A percentile compares a stretch with the other conserved stretches of the same genome.
These are phyloP conservation scores for Cercophora newfieldiana DNA, from an alignment of 495 filamentous ascomycete species.

Conservation along the genomic window DNA sequence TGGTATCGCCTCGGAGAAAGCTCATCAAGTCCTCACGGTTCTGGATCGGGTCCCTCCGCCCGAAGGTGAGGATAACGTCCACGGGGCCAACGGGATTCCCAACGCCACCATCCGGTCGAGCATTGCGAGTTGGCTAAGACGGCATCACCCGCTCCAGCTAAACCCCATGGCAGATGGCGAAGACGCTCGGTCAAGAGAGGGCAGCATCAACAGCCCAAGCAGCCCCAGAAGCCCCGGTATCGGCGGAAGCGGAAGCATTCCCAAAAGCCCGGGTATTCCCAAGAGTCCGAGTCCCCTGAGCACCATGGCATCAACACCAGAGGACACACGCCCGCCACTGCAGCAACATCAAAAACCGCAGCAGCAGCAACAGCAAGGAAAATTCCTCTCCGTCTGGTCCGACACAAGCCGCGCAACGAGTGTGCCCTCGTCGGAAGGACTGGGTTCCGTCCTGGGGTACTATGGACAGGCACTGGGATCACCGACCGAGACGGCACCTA, in stretches of 20 bases:
- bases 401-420: no score
- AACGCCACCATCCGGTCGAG: constrained; percentile 16
- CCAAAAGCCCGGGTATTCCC: neutral
- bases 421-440: no score
- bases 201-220: neutral
- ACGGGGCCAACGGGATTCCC: neutral
- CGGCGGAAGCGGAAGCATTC: neutral
- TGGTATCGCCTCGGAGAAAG: constrained; percentile 10
- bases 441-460: no score
- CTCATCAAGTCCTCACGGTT: neutral
- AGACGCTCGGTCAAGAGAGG: neutral
- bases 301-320: no score
- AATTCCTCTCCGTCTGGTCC: neutral
- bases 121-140: constrained; percentile 26
- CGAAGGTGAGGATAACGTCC: neutral
- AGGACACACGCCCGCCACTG: no score
- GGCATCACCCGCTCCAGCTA: constrained; percentile 26
- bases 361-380: no score
- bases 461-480: neutral
- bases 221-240: neutral
- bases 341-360: no score
- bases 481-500: neutral
- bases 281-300: neutral
- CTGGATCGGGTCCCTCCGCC: neutral
- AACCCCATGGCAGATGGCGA: constrained; percentile 16